Base-by-base conservation (phyloP, 345 rosid genomes). In the Conringia planisiliqua region DNA sequence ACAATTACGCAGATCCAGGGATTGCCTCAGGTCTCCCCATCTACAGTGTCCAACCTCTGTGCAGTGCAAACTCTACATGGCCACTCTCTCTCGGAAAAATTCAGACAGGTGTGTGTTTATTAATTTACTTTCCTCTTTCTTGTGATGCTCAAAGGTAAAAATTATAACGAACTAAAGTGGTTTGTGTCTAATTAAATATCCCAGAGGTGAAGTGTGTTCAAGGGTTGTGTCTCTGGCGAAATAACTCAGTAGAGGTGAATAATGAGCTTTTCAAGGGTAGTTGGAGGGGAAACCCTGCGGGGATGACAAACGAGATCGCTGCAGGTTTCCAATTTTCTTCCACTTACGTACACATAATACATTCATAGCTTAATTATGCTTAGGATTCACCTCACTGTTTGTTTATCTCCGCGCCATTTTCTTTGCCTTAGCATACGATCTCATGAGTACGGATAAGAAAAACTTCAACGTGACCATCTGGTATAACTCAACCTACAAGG, bases 241-340 rank as follows among this genome's bases (percentile, higher is more conserved):
- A 87, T 71, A 85, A 79, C 78, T 81, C 93, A 61, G 74, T 79
- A 47, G 88, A 81, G 80, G 79, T 94, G 75, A 94, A 91, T 59
- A 79, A 85, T 67, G 91, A 88, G 82, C 75, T 91, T 64, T 91
- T 78, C 75, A 82, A 63, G 76, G 91, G 98, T 73, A 88, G 66
- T 57, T 66, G 61, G 42, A 80, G 80, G 55, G 97, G 90, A 47
- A 91, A 94, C 79, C 40, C 80, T 30, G 82, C 80, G 32, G 39
- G 80, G 72, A 73, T 76, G 75, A 88, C 87, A 22, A 87, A 94
- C 59, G 97, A 86, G 82, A 83, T 90, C 70, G 82, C 79, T 71
- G 86, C 86, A 86, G 95, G 98, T 94, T 67, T 47, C 10, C n/a
- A 66, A 56, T 64, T 69, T 35, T 67, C 70, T 70, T 43, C 4